These are phyloP conservation scores for Geranium brycei DNA, from an alignment of 345 rosid genomes.

Conservation along the genomic window DNA sequence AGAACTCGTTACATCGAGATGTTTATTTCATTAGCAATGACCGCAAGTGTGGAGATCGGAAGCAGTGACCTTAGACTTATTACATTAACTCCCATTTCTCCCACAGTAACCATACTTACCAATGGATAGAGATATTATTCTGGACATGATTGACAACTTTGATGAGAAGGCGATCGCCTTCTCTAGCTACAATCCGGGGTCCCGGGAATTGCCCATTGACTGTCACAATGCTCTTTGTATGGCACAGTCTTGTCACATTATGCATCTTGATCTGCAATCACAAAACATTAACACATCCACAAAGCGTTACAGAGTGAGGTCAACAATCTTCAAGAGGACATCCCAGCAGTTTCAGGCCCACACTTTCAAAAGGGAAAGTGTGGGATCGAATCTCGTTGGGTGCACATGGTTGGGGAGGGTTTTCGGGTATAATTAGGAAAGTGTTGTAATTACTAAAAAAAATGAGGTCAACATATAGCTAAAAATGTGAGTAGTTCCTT, in stretches of 20 bases:
- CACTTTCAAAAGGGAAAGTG: too few relatives aligned
- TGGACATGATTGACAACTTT: conserved; percentile 19
- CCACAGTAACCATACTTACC: conserved; percentile 5
- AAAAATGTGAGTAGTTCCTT: not conserved
- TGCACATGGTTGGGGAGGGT: too few relatives aligned
- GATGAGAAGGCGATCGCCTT: conserved; percentile 19
- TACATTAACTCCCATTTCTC: too few relatives aligned
- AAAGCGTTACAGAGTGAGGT: not conserved
- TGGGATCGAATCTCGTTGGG: too few relatives aligned
- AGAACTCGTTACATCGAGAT: too few relatives aligned
- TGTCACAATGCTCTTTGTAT: conserved; percentile 21
- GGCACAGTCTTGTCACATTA: conserved; percentile 16
- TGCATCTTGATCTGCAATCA: conserved; percentile 8
- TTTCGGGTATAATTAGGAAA: too few relatives aligned
- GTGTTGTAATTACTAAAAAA: too few relatives aligned
- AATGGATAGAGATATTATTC: conserved; percentile 15
- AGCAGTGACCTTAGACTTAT: too few relatives aligned
- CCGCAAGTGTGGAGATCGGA: too few relatives aligned
- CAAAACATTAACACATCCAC: not conserved
- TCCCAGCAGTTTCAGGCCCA: too few relatives aligned
- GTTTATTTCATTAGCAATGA: too few relatives aligned
- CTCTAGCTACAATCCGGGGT: conserved; percentile 22
- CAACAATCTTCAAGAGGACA: too few relatives aligned
- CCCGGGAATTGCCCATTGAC: conserved; percentile 20
- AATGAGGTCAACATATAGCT: not conserved